Evolutionary conservation across 2,329 filamentous ascomycete genomes (phyloP), one percentile per base, ranked within the genome.

Genomic region (Aciculosporium take): DNA sequence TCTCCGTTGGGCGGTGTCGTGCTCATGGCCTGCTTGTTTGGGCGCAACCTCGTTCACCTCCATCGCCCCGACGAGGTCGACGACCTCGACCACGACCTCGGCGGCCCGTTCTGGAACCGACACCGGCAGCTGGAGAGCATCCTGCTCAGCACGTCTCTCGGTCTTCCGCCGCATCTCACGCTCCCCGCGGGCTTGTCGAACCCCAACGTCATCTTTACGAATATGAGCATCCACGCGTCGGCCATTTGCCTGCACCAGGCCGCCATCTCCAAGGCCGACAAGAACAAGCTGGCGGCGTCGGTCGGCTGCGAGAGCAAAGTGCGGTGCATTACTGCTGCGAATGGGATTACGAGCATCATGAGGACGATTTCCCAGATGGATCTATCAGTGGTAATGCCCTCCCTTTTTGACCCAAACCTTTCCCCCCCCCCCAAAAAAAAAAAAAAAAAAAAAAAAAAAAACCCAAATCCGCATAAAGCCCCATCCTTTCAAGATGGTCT

Each of bases 171-270:
- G 27, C 72, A 83, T 48, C 70, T 96, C 25, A 85, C 89, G 50
- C 67, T 96, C 25, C 87, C 91, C 0, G 64, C 66, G 13, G 86
- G 85, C 0, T 64, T 94, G 27, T 65, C 69, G 13, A 82, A 88
- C 53, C 74, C 87, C 3, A 96, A 95, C 48, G 78, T 89, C 41
- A 78, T 96, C 4, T 96, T 95, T 57, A 78, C 84, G 43, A 96
- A 96, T 53, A 94, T 98, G 86, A 87, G 84, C 56, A 86, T 98
- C 25, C 88, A 96, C 57, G 94, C 91, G 0, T 94, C 88, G 1
- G 87, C 86, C 1, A 96, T 98, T 41, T 96, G 89, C 58, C 67
- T 98, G n/a, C 91, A 98, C 55, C 91, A 98, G 63, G 91, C 89
- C 2, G 91, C 91, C 21, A 96, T 98, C 17, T 95, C 89, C 71